Evolutionary conservation across 805 yeast species (phyloP), one percentile per base, ranked within the genome.

Genomic region (Ogataea angusta): DNA sequence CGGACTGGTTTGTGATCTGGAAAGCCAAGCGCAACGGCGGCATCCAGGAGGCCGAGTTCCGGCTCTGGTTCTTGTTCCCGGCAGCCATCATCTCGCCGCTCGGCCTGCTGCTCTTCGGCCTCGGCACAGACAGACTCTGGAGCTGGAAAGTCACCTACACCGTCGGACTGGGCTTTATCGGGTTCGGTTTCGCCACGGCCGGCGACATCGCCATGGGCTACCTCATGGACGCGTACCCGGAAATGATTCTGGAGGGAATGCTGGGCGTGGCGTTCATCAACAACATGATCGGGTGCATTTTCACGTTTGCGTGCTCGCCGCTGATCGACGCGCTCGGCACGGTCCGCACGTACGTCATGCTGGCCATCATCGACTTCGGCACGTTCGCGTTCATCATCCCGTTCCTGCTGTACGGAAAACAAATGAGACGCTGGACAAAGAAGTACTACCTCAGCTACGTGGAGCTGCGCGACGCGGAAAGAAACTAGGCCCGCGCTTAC

Each of bases 181-280:
- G 86, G 0, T 76, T 80, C 45, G 81, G 85, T 1, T 80, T 79
- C 66, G 86, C 85, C 54, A 75, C 82, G 38, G 74, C 82, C 10
- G 86, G 86, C 55, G 88, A 82, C 56, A 76, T 80, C 37, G 80
- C 84, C 26, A 73, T 81, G 78, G 70, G 78, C 1, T 80, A 80
- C 43, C 64, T 78, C 46, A 79, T 80, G 84, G 83, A 78, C 48
- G 67, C 80, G 5, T 81, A 80, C 47, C 85, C 86, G 1, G 85
- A 78, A 32, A 74, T 80, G 73, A 78, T 80, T 40, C 65, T 80
- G 49, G 85, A 80, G 60, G 81, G 83, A 50, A 79, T 81, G 85
- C 79, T 79, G 18, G 84, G 85, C 41, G 84, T 82, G 18, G 60
- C 78, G 7, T 71, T 80, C 40, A 80, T 81, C 52, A 80, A 80